Base-by-base conservation (phyloP, 306 rosid genomes). In the Corylus americana region DNA sequence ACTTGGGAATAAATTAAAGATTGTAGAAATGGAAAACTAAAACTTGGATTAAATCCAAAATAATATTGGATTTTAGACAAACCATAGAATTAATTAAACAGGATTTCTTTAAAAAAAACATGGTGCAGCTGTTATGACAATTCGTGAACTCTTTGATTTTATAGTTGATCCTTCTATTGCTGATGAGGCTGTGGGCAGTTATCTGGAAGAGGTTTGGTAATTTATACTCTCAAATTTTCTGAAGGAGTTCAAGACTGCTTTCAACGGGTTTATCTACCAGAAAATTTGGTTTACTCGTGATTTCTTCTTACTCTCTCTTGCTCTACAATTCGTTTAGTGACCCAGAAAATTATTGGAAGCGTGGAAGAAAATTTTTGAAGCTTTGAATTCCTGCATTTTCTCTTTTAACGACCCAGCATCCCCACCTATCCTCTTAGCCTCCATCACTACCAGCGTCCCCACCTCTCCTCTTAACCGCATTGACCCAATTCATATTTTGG, bases 101-200 rank as follows among this genome's bases (percentile, higher is more conserved):
- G 98, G 92, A 90, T 47, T 94, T 92, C 88, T 94, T 94, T 63
- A 22, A 22, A 88, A 82, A 74, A 92, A 88, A 70, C 90, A 89
- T 79, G 97, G 98, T 61, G 95, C 92, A n/a, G 98, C 97, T 66
- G 97, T 94, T 74, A 91, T 94, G 97, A 87, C 91, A 14, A 90
- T 90, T 69, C 84, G 89, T 53, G 95, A 94, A 79, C 89, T 94
- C 31, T 94, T 94, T 85, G 92, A 92, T 87, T 94, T 94, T 81
- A 90, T 94, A 82, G 94, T 92, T 50, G 97, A 92, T 88, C 86
- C 97, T 69, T 77, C 87, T 14, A 91, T 94, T 80, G 86, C 93
- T 49, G 97, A 94, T 67, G 93, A 89, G 50, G 86, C 87, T 5
- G 89, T 94, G 59, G 98, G 88, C 74, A 77, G 78, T 86, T 90